These are phyloP conservation scores for Camelina sativa DNA, from an alignment of 345 rosid genomes.

Conservation along the genomic window DNA sequence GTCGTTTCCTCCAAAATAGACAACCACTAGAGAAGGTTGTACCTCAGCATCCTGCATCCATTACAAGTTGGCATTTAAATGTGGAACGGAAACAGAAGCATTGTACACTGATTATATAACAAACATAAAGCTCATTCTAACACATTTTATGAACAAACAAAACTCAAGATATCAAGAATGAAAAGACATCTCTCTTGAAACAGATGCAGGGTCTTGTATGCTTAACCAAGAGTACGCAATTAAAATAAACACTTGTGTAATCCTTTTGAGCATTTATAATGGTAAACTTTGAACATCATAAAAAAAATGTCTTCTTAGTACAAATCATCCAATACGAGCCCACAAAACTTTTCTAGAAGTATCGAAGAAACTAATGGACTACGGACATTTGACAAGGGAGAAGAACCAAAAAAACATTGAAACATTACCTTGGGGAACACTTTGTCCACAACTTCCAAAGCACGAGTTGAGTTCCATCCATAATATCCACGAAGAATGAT, in stretches of 20 bases:
- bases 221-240: constrained; percentile 14
- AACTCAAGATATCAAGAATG: background rate
- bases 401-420: background rate
- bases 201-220: constrained; percentile 3
- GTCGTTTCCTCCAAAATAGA: constrained; percentile 96
- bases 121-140: background rate
- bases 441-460: constrained; percentile 76
- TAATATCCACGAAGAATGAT: constrained; percentile 80
- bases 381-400: background rate
- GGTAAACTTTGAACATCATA: background rate
- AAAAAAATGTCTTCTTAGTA: background rate
- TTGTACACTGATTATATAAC: background rate
- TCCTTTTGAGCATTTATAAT: background rate
- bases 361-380: background rate
- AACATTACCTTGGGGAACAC: constrained; percentile 81
- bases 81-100: background rate
- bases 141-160: background rate
- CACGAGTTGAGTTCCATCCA: constrained; percentile 96
- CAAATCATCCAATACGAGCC: background rate
- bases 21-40: constrained; percentile 86
- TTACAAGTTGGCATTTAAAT: constrained; percentile 13
- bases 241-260: background rate
- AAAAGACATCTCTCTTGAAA: constrained; percentile 1
- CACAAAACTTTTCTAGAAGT: no score
- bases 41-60: constrained; percentile 60